Conservation (phyloP, 208 protist species). For the Crithidia mellificae region DNA sequence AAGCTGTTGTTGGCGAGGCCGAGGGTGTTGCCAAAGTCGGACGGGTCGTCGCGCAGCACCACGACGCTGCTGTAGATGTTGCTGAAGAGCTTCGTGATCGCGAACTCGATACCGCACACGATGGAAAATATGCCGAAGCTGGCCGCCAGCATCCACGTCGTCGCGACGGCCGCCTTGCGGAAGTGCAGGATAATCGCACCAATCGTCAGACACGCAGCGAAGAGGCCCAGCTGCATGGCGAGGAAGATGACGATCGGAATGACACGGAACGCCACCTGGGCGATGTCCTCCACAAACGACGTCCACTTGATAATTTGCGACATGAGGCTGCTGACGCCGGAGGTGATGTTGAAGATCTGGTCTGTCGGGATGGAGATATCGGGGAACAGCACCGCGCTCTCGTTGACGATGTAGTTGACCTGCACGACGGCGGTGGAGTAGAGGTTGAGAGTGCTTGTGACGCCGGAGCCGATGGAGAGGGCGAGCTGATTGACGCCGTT, state of each 20-base stretch:
- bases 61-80: slow-evolving; percentile 31
- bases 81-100: slow-evolving; percentile 24
- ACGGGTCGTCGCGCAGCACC: slow-evolving; percentile 28
- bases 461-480: slow-evolving; percentile 9
- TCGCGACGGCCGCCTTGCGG: slow-evolving; percentile 13
- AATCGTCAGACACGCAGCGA: slow-evolving; percentile 26
- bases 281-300: slow-evolving; percentile 33
- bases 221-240: slow-evolving; percentile 35
- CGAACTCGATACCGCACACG: slow-evolving; percentile 34
- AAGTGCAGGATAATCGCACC: slow-evolving; percentile 26
- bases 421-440: slow-evolving; percentile 17
- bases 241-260: slow-evolving; percentile 41
- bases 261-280: slow-evolving; percentile 36
- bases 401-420: slow-evolving; percentile 31
- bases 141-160: slow-evolving; percentile 37
- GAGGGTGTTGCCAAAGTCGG: slow-evolving; percentile 13
- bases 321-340: slow-evolving; percentile 17
- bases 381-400: slow-evolving; percentile 27
- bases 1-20: slow-evolving; percentile 28
- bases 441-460: slow-evolving; percentile 26
- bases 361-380: slow-evolving; percentile 20
- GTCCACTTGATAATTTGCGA: slow-evolving; percentile 26
- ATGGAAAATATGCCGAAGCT: slow-evolving; percentile 32
- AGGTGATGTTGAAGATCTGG: slow-evolving; percentile 11
- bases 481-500: slow-evolving; percentile 35